A percentile compares a stretch with the other conserved stretches of the same genome.
These are phyloP conservation scores for Vaccinium vitisidaea DNA, from an alignment of 148 eudicot species.

Conservation along the genomic window DNA sequence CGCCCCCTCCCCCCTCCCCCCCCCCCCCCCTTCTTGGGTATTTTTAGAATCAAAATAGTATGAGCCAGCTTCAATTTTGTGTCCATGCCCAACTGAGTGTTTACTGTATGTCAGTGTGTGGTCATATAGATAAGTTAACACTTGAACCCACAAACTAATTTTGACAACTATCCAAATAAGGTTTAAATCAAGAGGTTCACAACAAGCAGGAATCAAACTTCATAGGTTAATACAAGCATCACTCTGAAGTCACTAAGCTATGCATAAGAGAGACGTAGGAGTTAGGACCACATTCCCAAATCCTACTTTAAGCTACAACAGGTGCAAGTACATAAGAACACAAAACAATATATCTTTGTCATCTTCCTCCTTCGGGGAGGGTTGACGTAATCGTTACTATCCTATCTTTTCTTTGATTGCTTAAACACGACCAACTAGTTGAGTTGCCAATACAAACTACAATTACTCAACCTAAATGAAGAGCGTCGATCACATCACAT, in stretches of 20 bases:
- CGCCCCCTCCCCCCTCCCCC: neutral
- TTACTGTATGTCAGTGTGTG: neutral
- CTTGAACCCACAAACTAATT: neutral
- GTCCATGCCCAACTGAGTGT: neutral
- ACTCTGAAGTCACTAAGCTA: neutral
- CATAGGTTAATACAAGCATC: neutral
- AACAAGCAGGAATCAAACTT: slow-evolving; percentile 6
- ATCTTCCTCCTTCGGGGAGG: neutral
- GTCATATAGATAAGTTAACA: neutral
- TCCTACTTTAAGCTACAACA: neutral
- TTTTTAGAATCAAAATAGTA: neutral
- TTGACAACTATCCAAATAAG: neutral
- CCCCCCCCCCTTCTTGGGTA: neutral
- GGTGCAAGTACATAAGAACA: neutral
- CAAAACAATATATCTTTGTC: neutral
- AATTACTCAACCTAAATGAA: neutral
- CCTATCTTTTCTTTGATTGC: neutral
- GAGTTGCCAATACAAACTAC: neutral
- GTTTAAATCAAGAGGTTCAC: neutral
- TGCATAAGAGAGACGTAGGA: neutral
- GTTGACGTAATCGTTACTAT: neutral
- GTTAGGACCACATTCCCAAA: too few relatives aligned
- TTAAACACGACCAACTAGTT: neutral
- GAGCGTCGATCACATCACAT: neutral
- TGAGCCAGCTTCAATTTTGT: neutral